Evolutionary conservation across 2,329 filamentous ascomycete species (phyloP).

Genomic region (Aspergillus terreus): DNA sequence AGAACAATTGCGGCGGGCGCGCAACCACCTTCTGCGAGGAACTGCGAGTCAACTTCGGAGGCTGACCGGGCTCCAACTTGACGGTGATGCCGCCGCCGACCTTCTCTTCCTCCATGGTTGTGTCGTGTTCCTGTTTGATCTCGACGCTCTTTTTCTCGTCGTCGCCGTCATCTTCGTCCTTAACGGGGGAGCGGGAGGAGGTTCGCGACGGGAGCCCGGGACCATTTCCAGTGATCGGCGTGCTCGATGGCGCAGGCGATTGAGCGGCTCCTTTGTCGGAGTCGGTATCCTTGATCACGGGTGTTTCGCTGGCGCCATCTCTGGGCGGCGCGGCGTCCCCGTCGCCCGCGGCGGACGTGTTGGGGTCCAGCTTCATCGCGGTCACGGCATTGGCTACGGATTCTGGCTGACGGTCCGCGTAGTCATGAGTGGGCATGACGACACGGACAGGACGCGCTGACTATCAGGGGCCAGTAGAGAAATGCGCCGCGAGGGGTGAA

Average conservation of each 20-base stretch:
- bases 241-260: too few species aligned
- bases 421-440: conserved; percentile 42
- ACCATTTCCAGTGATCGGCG: too few species aligned
- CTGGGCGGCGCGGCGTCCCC: conserved; percentile 8
- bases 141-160: conserved; percentile 18
- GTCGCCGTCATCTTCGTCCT: conserved; percentile 28
- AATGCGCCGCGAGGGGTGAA: conserved; percentile 10
- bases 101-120: conserved; percentile 42
- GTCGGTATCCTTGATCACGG: too few species aligned
- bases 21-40: conserved; percentile 65
- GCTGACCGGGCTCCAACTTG: conserved; percentile 62
- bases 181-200: conserved; percentile 22
- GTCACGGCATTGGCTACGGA: conserved; percentile 33
- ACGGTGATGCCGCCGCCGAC: conserved; percentile 60
- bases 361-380: conserved; percentile 33
- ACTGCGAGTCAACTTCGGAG: conserved; percentile 70
- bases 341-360: conserved; percentile 8
- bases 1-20: conserved; percentile 64
- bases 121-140: conserved; percentile 2
- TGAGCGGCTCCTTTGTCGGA: too few species aligned
- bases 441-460: conserved; percentile 28
- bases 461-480: conserved; percentile 14
- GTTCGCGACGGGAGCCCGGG: conserved; percentile 10
- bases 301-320: conserved; percentile 13
- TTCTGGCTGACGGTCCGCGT: conserved; percentile 36